phyloP scores from a whole-genome alignment of 345 rosid species.

The Firmiana major region DNA sequence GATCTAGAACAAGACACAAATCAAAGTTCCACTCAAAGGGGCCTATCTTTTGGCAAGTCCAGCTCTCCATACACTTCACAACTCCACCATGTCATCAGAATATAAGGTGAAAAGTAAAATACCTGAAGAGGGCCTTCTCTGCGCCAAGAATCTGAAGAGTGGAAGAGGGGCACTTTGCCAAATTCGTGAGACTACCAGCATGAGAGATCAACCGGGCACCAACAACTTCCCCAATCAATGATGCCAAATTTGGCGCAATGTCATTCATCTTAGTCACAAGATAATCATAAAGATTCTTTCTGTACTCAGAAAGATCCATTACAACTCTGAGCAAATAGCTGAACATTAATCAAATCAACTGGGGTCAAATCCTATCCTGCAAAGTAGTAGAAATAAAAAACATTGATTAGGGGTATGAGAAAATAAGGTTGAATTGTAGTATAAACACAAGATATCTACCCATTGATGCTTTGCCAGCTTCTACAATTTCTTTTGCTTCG shows the following conservation, averaged over 20 bases:
- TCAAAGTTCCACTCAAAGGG: neutral
- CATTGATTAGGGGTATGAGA: neutral
- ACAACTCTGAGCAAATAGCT: slow-evolving; percentile 76
- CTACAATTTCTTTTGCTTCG: slow-evolving; percentile 79
- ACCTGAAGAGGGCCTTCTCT: slow-evolving; percentile 40
- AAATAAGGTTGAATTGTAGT: neutral
- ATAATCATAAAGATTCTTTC: slow-evolving; percentile 86
- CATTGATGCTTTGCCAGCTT: slow-evolving; percentile 98
- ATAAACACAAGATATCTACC: slow-evolving; percentile 39
- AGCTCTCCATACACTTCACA: neutral
- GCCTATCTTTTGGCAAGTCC: neutral
- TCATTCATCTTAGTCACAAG: slow-evolving; percentile 84
- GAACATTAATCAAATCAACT: slow-evolving; percentile 79
- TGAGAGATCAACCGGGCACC: neutral
- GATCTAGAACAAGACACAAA: neutral
- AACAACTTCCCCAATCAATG: neutral
- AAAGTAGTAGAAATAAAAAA: slow-evolving; percentile 2
- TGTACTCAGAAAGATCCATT: slow-evolving; percentile 76
- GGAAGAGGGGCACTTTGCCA: slow-evolving; percentile 97
- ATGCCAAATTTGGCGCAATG: slow-evolving; percentile 68
- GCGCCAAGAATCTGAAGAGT: slow-evolving; percentile 55
- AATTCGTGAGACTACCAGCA: slow-evolving; percentile 55
- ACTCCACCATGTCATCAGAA: neutral
- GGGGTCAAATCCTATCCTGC: slow-evolving; percentile 87
- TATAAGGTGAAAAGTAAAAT: neutral